Base-by-base conservation (phyloP, 108 stramenopile species). In the Skeletonema potamos region DNA sequence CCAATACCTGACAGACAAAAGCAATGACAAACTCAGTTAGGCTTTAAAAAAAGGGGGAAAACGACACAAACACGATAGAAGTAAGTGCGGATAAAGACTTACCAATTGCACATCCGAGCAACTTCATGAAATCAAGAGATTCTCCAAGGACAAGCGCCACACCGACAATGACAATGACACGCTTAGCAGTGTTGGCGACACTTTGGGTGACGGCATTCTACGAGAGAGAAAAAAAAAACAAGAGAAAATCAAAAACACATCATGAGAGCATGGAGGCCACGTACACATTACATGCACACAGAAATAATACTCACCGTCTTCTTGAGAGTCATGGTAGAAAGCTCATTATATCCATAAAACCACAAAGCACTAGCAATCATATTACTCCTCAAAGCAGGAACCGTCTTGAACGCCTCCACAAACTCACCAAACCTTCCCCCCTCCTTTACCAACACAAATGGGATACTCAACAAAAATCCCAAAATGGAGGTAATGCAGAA, bases 331-430 rank as follows among this genome's bases (percentile, higher is more conserved):
- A 97, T 90, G 66, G 94, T 95, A 62, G 96, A 89, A 56, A 94
- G 75, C 72, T 97, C 96, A 74, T 97, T 97, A 90, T 97, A 97
- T 77, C 91, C 92, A 73, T 97, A 97, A 74, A 96, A 96, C 88
- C 88, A 92, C 68, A 97, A 81, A 62, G 92, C 96, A n/a, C 91
- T 94, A 3, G 89, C 89, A 64, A 95, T 79, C 54, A 97, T 62
- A 85, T 97, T 95, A 48, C 77, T 67, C 77, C 81, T 89, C 44
- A 96, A 77, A 58, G 82, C 85, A 41, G 89, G 83, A 34, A 87
- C 91, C 20, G 91, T 93, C 86, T 94, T 91, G 69, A 74, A 86
- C 18, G 91, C 51, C 48, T 93, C 82, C 2, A 75, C 68, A 75
- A 96, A 96, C 67, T 94, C 87, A 12, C 90, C 90, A 27, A 91